Evolutionary conservation across 2,329 filamentous ascomycete species (phyloP), one percentile per base, ranked within the genome.

Genomic region (Colletotrichum liriopes): DNA sequence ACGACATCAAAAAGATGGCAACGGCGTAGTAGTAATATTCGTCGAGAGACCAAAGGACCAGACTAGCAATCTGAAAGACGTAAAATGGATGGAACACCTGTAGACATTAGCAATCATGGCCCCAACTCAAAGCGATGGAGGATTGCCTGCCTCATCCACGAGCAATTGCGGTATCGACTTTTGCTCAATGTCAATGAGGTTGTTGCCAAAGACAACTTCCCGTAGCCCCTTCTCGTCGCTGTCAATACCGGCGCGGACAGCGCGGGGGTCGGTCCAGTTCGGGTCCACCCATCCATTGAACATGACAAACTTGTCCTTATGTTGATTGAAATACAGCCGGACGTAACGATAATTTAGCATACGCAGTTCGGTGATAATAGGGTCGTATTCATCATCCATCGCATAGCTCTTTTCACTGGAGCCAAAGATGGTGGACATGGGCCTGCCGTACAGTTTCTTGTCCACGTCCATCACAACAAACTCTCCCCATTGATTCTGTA

Each of bases 11-110:
- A 77, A 99, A 97, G 77, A 99, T 99, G 80, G 95, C 97, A 20
- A 92, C 88, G 5, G 96, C 96, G 82, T 99, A 99, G 84, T 98
- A 99, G 81, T 98, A 99, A 81, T 99, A 99, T 77, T 97, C 89
- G 79, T 99, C 96, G 76, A 98, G 80, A 12, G 96, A 98, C 96
- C 96, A 99, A 4, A 99, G 89, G 51, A 97, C 83, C 75, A 99
- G 86, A 85, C 96, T 98, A 59, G 95, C 96, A 77, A 98, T 92
- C 82, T 99, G 96, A 80, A 99, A 99, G 67, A 99, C 93, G 81
- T 99, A 99, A 81, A 99, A 99, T 0, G 96, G 97, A 79, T 99
- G 96, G 78, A 99, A 95, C 26, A 94, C 95, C 90, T 94, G 74
- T 26, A n/a, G 14, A 29, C 60, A 63, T 79, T 67, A 79, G 78